Base-by-base conservation (phyloP, 2,329 filamentous ascomycete species). In the Phyllosticta paracitricarpa region DNA sequence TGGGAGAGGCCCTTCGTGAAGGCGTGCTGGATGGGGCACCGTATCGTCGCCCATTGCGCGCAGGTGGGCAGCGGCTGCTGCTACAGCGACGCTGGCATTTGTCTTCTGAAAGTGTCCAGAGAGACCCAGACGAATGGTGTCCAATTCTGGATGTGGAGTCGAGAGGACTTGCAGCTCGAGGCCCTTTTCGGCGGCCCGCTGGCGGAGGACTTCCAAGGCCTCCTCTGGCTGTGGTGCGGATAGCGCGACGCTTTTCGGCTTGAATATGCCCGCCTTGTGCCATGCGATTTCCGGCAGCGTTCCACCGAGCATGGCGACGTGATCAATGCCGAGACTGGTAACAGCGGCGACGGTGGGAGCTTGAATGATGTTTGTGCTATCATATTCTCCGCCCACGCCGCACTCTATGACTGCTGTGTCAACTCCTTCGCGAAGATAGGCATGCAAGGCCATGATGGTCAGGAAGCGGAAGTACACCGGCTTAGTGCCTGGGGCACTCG, bases 381-480 rank as follows among this genome's bases (percentile, higher is more conserved):
- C 93, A 69, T 91, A 91, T 75, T 96, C 90, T 56, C 92, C 94
- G 17, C 94, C 94, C 65, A 97, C 95, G 0, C 94, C 94, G 68
- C 91, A 96, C 75, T 99, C 94, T 35, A 97, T 82, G 9, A 97
- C 85, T 0, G 91, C 92, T 19, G 85, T 85, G 64, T 86, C 81
- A 0, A 97, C 86, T 0, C 87, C 86, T 71, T 94, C 88, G 56
- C 80, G 74, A 26, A 95, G 70, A 67, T 96, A 99, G 1, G 87
- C 82, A 69, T 96, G 91, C 68, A 96, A 84, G 1, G 92, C 92
- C 77, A 97, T 82, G 48, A 99, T 80, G 0, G 93, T 97, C 70
- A 99, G 73, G 70, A 89, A 97, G 28, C 93, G 87, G 73, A 97
- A 97, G 74, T 95, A 97, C 58, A 91, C 89, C 0, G 94, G 94